phyloP scores from a whole-genome alignment of 805 yeast genomes.

The Grigorovia yakushimaensis region DNA sequence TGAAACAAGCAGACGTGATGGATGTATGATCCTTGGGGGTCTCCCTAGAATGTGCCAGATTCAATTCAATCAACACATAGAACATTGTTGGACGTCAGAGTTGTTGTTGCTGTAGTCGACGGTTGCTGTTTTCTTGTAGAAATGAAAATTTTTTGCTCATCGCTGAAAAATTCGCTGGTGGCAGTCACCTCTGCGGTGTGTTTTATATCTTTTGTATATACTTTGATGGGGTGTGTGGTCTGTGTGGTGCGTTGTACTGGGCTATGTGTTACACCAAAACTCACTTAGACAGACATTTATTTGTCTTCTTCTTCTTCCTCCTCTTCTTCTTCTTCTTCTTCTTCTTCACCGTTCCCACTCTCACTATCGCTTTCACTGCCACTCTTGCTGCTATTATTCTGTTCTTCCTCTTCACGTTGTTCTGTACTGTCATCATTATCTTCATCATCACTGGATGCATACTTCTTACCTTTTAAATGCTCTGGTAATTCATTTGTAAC shows the following conservation, averaged over 20 bases:
- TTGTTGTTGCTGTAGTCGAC: neutral
- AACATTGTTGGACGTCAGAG: conserved; percentile 1
- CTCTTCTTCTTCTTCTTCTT: too few relatives aligned
- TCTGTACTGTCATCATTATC: conserved; percentile 6
- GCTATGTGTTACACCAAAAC: too few relatives aligned
- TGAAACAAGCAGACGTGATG: conserved; percentile 60
- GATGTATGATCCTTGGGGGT: conserved; percentile 54
- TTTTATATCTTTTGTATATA: neutral
- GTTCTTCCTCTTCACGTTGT: conserved; percentile 2
- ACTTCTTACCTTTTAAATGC: conserved; percentile 1
- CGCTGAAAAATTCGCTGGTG: neutral
- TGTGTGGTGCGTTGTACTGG: neutral
- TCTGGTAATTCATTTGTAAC: conserved; percentile 40
- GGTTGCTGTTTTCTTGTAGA: neutral
- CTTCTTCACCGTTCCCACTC: too few relatives aligned
- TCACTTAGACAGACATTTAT: too few relatives aligned
- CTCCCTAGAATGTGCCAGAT: conserved; percentile 6
- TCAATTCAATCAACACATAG: conserved; percentile 9
- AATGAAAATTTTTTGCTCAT: neutral
- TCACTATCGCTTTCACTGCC: neutral
- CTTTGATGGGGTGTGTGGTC: neutral
- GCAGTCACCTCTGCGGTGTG: neutral
- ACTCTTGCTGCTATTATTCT: neutral
- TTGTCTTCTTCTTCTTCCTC: too few relatives aligned
- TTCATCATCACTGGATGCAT: conserved; percentile 1